Conservation (phyloP, 176 grass and related monocot genomes). For the Canna indica region DNA sequence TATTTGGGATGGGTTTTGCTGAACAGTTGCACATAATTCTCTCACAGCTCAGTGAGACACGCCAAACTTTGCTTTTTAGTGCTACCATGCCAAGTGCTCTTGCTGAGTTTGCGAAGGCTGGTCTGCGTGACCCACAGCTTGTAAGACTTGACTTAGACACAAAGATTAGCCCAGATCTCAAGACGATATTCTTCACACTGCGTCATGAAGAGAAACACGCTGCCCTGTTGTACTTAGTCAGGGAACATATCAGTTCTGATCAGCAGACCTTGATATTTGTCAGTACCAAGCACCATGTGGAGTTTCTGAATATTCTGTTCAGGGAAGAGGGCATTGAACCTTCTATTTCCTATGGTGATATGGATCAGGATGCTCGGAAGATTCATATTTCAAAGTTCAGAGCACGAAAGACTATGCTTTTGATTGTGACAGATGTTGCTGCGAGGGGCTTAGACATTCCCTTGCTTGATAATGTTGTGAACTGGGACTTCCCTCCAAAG, state of each 20-base stretch:
- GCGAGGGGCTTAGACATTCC: constrained; percentile 94
- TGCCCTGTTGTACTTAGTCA: constrained; percentile 79
- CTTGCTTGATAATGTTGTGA: constrained; percentile 96
- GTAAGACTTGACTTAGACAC: constrained; percentile 79
- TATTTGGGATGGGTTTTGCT: constrained; percentile 73
- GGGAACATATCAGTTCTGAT: constrained; percentile 66
- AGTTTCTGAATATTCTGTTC: constrained; percentile 87
- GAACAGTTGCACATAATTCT: constrained; percentile 65
- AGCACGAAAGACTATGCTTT: constrained; percentile 77
- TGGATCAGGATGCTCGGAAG: constrained; percentile 93
- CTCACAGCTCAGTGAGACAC: constrained; percentile 48
- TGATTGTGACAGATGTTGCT: constrained; percentile 98
- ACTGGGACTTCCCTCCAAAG: constrained; percentile 92
- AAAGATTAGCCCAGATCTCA: constrained; percentile 90
- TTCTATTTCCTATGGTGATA: constrained; percentile 85
- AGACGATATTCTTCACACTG: constrained; percentile 64
- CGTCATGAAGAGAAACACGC: constrained; percentile 87
- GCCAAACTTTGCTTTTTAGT: constrained; percentile 89
- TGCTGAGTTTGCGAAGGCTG: constrained; percentile 89
- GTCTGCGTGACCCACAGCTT: constrained; percentile 63
- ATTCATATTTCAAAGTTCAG: constrained; percentile 85
- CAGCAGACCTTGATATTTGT: constrained; percentile 94
- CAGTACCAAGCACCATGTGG: constrained; percentile 91
- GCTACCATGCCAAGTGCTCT: constrained; percentile 75
- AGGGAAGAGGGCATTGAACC: constrained; percentile 68